Evolutionary conservation across 352 stramenopile genomes (phyloP).

Genomic region (Globisporangium camurandrum): DNA sequence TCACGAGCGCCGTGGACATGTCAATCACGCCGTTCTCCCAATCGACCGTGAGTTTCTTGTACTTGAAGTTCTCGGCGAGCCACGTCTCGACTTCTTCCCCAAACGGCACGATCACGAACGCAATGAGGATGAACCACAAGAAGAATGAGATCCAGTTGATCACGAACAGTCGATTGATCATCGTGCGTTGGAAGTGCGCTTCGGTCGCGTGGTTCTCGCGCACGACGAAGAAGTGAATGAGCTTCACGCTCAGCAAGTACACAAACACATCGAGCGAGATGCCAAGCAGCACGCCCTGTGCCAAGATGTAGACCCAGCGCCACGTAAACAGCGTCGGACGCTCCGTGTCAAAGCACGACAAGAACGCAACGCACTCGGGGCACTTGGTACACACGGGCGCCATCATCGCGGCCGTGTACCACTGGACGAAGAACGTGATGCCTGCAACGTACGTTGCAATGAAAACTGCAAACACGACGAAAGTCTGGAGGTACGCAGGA

Average conservation of each 20-base stretch:
- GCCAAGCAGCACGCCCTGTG: conserved; percentile 73
- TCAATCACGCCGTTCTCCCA: conserved; percentile 84
- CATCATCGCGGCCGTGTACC: conserved; percentile 85
- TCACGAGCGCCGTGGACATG: conserved; percentile 84
- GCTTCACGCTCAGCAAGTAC: conserved; percentile 76
- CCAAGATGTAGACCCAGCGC: conserved; percentile 80
- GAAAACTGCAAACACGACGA: conserved; percentile 73
- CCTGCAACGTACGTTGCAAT: conserved; percentile 71
- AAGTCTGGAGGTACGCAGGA: conserved; percentile 73
- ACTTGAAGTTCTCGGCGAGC: conserved; percentile 70
- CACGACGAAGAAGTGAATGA: conserved; percentile 76
- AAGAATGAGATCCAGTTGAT: conserved; percentile 91
- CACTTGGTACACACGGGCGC: conserved; percentile 74
- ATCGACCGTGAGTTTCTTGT: conserved; percentile 72
- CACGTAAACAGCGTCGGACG: conserved; percentile 60
- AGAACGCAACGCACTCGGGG: conserved; percentile 55
- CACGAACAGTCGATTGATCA: conserved; percentile 80
- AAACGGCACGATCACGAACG: conserved; percentile 84
- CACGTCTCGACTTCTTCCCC: conserved; percentile 72
- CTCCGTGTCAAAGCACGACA: conserved; percentile 79
- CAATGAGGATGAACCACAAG: conserved; percentile 85
- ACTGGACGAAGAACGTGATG: conserved; percentile 83
- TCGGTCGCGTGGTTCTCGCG: conserved; percentile 80
- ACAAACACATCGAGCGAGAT: conserved; percentile 82
- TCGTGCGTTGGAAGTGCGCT: conserved; percentile 73